phyloP scores from a whole-genome alignment of 768 basidiomycete species.

The Suillus luteus region DNA sequence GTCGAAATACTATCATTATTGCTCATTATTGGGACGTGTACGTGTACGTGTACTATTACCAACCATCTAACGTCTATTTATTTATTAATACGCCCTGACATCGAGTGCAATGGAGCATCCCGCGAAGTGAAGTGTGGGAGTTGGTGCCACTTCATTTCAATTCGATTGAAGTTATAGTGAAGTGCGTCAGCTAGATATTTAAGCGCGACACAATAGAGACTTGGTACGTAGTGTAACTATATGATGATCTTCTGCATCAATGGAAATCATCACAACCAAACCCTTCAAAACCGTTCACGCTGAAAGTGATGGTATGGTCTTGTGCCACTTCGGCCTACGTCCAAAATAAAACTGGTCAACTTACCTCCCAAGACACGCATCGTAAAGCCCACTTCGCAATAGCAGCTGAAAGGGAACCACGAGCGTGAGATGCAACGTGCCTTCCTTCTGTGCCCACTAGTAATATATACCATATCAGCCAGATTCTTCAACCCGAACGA shows the following conservation, averaged over 20 bases:
- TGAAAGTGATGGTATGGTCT: conserved; percentile 69
- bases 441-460: conserved; percentile 37
- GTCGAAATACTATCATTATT: conserved; percentile 7
- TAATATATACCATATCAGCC: conserved; percentile 38
- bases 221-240: neutral
- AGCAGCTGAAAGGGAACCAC: conserved; percentile 44
- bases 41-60: neutral
- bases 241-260: neutral
- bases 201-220: neutral
- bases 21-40: neutral
- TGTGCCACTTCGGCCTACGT: neutral
- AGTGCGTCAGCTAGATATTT: neutral
- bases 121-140: neutral
- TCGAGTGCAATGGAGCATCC: neutral
- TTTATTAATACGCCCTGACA: neutral
- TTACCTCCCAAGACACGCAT: conserved; percentile 64
- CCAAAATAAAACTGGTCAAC: conserved; percentile 20
- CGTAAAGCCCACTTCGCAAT: conserved; percentile 75
- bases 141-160: neutral
- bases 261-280: conserved; percentile 50
- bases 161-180: neutral
- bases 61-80: neutral
- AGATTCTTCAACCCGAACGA: conserved; percentile 3
- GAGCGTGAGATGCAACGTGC: conserved; percentile 9
- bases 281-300: conserved; percentile 59